Conservation (phyloP, 306 rosid genomes). For the Boehmeria nivea region DNA sequence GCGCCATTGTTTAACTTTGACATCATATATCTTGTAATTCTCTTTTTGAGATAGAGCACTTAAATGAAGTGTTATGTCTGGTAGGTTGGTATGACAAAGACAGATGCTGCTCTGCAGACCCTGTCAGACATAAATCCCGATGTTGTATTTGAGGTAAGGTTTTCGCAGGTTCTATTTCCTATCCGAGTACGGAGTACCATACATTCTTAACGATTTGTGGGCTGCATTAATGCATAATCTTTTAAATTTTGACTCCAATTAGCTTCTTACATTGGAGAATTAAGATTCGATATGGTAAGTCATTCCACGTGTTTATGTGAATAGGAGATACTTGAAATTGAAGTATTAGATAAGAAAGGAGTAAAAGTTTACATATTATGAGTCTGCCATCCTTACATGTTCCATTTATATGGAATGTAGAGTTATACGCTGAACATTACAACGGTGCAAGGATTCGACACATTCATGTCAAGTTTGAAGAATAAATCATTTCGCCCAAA, state of each 20-base stretch:
- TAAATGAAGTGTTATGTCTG: neutral
- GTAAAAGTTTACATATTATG: neutral
- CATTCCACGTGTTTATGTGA: neutral
- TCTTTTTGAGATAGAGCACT: neutral
- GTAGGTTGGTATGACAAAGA: conserved; percentile 92
- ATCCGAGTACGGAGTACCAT: no score
- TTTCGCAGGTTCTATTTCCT: neutral
- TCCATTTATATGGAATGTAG: conserved; percentile 35
- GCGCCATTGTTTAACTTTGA: no score
- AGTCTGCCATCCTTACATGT: neutral
- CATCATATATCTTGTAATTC: no score
- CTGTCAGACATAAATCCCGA: conserved; percentile 93
- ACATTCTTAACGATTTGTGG: neutral
- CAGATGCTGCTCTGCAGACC: conserved; percentile 96
- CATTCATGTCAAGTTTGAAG: conserved; percentile 67
- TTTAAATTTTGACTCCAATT: no score
- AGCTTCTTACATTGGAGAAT: neutral
- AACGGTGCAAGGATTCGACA: conserved; percentile 85
- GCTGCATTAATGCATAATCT: no score
- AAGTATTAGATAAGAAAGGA: neutral
- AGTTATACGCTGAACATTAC: conserved; percentile 92
- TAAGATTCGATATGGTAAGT: neutral
- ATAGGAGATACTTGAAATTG: neutral
- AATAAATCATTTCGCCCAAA: conserved; percentile 61
- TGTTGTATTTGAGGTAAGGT: conserved; percentile 77